Base-by-base conservation (phyloP, 352 stramenopile genomes). In the Detonula confervacea region DNA sequence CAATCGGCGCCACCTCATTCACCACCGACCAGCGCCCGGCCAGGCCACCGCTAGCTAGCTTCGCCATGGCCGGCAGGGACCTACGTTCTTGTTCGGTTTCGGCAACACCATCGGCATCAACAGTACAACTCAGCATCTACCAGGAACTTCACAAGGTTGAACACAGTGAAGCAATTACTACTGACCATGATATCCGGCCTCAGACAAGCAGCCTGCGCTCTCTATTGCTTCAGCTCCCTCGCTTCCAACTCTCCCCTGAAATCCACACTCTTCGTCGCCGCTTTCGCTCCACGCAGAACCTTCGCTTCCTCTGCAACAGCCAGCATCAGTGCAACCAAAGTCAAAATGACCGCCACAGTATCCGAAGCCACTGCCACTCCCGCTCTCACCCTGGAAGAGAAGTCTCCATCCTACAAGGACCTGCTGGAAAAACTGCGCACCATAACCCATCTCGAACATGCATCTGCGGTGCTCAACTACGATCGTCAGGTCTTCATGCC, bases 401-500 rank as follows among this genome's bases (percentile, higher is more conserved):
- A 76, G 12, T 81, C 73, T n/a, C 35, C 59, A 9, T 59, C 79
- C 4, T 91, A 90, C 59, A 62, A 67, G n/a, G 12, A 65, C 27
- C 68, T 91, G 2, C 60, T 86, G 14, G n/a, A 65, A 4, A 80
- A 81, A 16, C 55, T 89, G 11, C 61, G 77, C 44, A 82, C 77
- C 0, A 80, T 91, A 24, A 85, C 83, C 12, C 86, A 89, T 35
- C 35, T 91, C 1, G 37, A 77, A 37, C 54, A 71, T 47, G 73
- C 60, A 5, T 59, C 67, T 11, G 57, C 74, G 0, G 77, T 92
- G 1, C 51, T 92, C 11, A 76, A 73, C 30, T 92, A 92, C 57
- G 83, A 90, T 74, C 76, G 81, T 60, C 59, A 87, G 55, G 87
- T 92, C 0, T 90, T 91, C 73, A 93, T 93, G 87, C 81, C 87